phyloP scores from a whole-genome alignment of 495 filamentous ascomycete species.

The Monascus purpureus region DNA sequence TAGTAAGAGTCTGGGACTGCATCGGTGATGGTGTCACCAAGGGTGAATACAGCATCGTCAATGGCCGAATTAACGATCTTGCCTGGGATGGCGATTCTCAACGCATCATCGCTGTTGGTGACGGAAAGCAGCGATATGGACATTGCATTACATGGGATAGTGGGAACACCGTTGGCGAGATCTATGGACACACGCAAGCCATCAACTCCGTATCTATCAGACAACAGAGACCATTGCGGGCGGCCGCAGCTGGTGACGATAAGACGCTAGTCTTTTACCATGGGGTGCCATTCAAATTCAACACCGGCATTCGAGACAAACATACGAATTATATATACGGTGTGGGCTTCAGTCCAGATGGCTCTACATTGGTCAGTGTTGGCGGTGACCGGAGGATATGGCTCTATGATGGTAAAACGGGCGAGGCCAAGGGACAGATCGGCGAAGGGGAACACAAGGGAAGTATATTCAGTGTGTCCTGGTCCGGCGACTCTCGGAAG shows the following conservation, averaged over 20 bases:
- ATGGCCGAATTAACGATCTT: conserved; percentile 86
- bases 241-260: conserved; percentile 85
- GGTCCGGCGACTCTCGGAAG: conserved; percentile 75
- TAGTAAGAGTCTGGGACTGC: conserved; percentile 80
- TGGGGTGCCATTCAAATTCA: conserved; percentile 90
- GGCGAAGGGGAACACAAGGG: conserved; percentile 78
- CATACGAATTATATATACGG: conserved; percentile 85
- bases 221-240: conserved; percentile 76
- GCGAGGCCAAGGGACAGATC: conserved; percentile 62
- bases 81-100: conserved; percentile 97
- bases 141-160: conserved; percentile 92
- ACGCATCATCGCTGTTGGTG: conserved; percentile 88
- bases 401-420: conserved; percentile 90
- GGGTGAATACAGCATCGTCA: conserved; percentile 88
- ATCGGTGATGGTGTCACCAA: conserved; percentile 42
- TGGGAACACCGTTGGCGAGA: conserved; percentile 89
- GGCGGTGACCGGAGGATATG: conserved; percentile 82
- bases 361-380: conserved; percentile 68
- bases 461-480: conserved; percentile 83
- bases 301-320: conserved; percentile 55
- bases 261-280: conserved; percentile 81
- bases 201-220: conserved; percentile 87
- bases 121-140: conserved; percentile 86
- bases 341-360: conserved; percentile 83
- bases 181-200: conserved; percentile 74